Percentiles rank a stretch among this genome's conserved stretches.
Evolutionary conservation across 2,329 filamentous ascomycete species (phyloP).

Genomic region (Acrocalymma vagum): DNA sequence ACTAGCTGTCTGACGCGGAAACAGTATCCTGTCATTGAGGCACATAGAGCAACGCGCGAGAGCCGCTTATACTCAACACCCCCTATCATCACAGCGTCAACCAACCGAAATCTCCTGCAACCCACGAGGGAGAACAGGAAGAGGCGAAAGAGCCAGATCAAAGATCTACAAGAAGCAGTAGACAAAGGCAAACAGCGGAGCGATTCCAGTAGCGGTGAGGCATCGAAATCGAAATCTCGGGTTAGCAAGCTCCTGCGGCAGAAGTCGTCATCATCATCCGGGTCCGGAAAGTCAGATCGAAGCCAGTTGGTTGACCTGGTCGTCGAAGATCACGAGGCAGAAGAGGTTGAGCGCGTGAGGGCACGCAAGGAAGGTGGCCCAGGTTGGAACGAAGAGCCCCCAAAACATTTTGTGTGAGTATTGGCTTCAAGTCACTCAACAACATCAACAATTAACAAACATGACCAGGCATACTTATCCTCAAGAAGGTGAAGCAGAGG

Average conservation of each 20-base stretch:
- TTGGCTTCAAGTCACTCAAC: background rate
- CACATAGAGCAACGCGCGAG: conserved; percentile 75
- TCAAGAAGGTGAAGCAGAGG: conserved; percentile 56
- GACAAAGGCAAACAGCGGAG: conserved; percentile 56
- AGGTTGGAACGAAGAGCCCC: conserved; percentile 65
- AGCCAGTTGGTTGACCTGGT: conserved; percentile 74
- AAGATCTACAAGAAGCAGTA: conserved; percentile 51
- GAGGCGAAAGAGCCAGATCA: conserved; percentile 57
- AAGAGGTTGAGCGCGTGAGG: conserved; percentile 68
- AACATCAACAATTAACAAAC: conserved; percentile 12
- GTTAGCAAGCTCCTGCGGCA: conserved; percentile 52
- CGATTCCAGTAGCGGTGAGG: conserved; percentile 44
- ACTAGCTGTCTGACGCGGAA: conserved; percentile 33
- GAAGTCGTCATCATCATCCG: conserved; percentile 57
- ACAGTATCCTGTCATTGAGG: conserved; percentile 93
- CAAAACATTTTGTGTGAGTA: conserved; percentile 65
- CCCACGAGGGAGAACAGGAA: conserved; percentile 59
- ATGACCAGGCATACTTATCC: conserved; percentile 55
- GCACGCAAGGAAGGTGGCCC: conserved; percentile 69
- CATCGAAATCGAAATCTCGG: conserved; percentile 41
- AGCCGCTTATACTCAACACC: conserved; percentile 66
- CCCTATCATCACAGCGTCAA: conserved; percentile 62
- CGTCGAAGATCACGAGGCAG: conserved; percentile 70
- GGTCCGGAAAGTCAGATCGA: conserved; percentile 61
- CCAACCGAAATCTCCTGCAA: conserved; percentile 63